Conservation (phyloP, 495 filamentous ascomycete genomes). For the Symbiotaphrina buchneri region DNA sequence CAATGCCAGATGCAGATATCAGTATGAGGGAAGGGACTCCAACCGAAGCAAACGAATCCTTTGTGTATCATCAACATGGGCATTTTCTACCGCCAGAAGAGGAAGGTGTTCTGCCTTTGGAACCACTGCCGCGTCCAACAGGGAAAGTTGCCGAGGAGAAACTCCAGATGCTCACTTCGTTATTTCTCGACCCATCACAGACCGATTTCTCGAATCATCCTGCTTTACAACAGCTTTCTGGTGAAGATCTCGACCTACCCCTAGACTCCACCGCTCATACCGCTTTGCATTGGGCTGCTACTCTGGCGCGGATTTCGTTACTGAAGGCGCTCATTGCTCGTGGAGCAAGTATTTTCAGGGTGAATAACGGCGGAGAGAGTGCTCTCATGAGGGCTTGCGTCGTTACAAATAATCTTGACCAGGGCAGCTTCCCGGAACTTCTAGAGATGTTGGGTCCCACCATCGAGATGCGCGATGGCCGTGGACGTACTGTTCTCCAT, state of each 20-base stretch:
- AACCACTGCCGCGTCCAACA: slow-evolving; percentile 44
- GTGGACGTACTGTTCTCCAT: slow-evolving; percentile 78
- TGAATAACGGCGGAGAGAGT: slow-evolving; percentile 75
- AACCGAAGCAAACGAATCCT: slow-evolving; percentile 73
- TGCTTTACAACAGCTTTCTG: slow-evolving; percentile 44
- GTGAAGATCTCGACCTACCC: slow-evolving; percentile 69
- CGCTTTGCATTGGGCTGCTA: slow-evolving; percentile 93
- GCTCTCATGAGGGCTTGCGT: slow-evolving; percentile 72
- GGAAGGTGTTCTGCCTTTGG: slow-evolving; percentile 31
- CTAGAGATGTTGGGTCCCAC: slow-evolving; percentile 76
- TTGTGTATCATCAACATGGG: slow-evolving; percentile 42
- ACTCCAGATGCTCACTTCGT: slow-evolving; percentile 56
- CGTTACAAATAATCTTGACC: slow-evolving; percentile 80
- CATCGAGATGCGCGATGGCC: slow-evolving; percentile 71
- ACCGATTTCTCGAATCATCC: slow-evolving; percentile 42
- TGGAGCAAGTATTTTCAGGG: slow-evolving; percentile 67
- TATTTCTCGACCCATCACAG: slow-evolving; percentile 53
- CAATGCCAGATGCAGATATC: slow-evolving; percentile 15
- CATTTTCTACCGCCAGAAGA: slow-evolving; percentile 17
- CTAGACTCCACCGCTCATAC: slow-evolving; percentile 73
- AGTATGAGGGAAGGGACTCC: slow-evolving; percentile 40
- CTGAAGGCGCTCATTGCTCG: slow-evolving; percentile 56
- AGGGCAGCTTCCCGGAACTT: slow-evolving; percentile 58
- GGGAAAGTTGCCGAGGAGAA: slow-evolving; percentile 48
- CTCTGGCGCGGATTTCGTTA: slow-evolving; percentile 63